Evolutionary conservation across 345 rosid species (phyloP).

Genomic region (Pistacia vera): DNA sequence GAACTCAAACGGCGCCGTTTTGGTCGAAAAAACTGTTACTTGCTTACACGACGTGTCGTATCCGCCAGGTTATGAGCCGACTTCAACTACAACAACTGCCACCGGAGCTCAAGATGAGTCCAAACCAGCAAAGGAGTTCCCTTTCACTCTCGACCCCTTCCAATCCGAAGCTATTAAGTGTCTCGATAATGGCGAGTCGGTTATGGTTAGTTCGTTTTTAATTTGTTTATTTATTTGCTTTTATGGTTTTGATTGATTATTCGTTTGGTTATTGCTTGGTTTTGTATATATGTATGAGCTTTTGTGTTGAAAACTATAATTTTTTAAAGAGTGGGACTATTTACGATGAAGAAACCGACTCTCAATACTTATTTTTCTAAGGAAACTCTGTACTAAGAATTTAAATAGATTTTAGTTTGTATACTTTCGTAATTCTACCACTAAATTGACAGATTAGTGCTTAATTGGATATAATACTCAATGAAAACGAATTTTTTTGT

Average conservation of each 20-base stretch:
- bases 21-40: background rate
- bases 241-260: background rate
- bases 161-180: conserved; percentile 95
- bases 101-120: conserved; percentile 20
- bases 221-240: background rate
- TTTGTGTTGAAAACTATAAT: background rate
- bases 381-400: too few relatives aligned
- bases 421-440: too few relatives aligned
- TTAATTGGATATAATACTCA: too few relatives aligned
- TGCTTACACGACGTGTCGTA: conserved; percentile 23
- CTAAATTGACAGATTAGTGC: too few relatives aligned
- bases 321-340: background rate
- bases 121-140: conserved; percentile 86
- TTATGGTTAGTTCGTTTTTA: conserved; percentile 55
- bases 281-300: background rate
- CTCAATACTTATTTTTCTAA: too few relatives aligned
- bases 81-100: background rate
- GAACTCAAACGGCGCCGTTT: background rate
- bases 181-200: conserved; percentile 85
- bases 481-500: too few relatives aligned
- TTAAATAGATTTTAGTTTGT: too few relatives aligned
- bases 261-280: background rate
- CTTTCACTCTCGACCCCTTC: conserved; percentile 91
- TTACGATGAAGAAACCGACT: too few relatives aligned
- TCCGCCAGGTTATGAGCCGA: conserved; percentile 12